Conservation (phyloP, 75 land plant species). For the Selaginella moellendorffii region DNA sequence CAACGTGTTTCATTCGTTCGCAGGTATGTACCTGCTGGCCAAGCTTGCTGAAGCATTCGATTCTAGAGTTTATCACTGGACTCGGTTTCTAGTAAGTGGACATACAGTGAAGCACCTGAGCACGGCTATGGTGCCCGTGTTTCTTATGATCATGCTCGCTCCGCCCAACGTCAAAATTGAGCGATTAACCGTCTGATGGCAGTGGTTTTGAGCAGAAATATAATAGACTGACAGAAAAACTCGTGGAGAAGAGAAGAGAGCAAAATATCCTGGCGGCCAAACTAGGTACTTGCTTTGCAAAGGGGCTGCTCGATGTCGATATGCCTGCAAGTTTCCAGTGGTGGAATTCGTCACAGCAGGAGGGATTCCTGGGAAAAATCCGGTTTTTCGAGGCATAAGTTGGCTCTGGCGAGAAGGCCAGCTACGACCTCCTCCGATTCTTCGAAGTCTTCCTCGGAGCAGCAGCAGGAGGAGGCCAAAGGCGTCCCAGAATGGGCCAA, state of each 20-base stretch:
- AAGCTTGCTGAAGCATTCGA: conserved; percentile 85
- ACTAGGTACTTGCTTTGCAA: too few relatives aligned
- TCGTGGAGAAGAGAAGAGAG: too few relatives aligned
- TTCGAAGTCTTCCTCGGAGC: neutral
- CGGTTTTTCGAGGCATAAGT: too few relatives aligned
- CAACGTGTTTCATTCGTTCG: neutral
- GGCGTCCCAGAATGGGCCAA: conserved; percentile 79
- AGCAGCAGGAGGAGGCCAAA: conserved; percentile 28
- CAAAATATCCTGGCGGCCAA: too few relatives aligned
- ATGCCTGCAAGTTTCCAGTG: too few relatives aligned
- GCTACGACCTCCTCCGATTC: neutral
- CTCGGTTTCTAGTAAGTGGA: conserved; percentile 73
- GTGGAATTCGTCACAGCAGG: too few relatives aligned
- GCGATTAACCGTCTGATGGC: conserved; percentile 30
- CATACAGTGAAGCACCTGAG: conserved; percentile 89
- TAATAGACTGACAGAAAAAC: too few relatives aligned
- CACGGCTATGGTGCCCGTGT: conserved; percentile 98
- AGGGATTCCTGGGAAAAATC: too few relatives aligned
- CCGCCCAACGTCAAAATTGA: conserved; percentile 41
- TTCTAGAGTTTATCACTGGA: conserved; percentile 61
- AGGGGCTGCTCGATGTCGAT: too few relatives aligned
- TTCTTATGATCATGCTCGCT: conserved; percentile 86
- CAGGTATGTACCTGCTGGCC: conserved; percentile 86
- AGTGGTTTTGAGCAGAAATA: neutral
- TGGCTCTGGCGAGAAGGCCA: too few relatives aligned